Evolutionary conservation across 2,329 filamentous ascomycete genomes (phyloP).

Genomic region (Laburnicola sp.): DNA sequence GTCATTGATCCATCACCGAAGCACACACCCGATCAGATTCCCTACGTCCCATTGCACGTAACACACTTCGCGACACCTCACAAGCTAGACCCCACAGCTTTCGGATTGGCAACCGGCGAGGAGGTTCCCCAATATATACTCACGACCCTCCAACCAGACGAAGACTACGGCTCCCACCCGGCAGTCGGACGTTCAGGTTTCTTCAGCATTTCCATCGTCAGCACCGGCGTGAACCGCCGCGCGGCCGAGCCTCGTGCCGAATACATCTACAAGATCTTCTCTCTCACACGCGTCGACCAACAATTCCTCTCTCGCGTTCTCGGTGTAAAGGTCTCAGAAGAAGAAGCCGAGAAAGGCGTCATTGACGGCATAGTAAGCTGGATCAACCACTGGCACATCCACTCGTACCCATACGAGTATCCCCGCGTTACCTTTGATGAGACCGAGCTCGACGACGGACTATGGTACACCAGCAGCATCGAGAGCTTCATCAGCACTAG

Average conservation of each 20-base stretch:
- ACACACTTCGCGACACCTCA: conserved; percentile 83
- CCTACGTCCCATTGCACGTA: conserved; percentile 84
- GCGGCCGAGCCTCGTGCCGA: conserved; percentile 45
- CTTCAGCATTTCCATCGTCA: conserved; percentile 80
- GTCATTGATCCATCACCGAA: conserved; percentile 48
- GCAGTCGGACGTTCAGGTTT: conserved; percentile 60
- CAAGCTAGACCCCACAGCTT: conserved; percentile 70
- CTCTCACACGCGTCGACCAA: conserved; percentile 53
- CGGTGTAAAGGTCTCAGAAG: conserved; percentile 40
- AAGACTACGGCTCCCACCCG: conserved; percentile 54
- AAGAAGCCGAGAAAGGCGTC: conserved; percentile 36
- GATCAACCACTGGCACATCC: conserved; percentile 63
- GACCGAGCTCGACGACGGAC: conserved; percentile 63
- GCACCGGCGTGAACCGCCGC: conserved; percentile 62
- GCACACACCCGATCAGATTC: conserved; percentile 71
- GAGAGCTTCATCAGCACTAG: conserved; percentile 92
- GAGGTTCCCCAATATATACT: conserved; percentile 73
- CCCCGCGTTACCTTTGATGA: conserved; percentile 88
- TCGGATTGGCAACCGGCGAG: conserved; percentile 64
- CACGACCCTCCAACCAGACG: conserved; percentile 72
- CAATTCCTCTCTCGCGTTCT: conserved; percentile 56
- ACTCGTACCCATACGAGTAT: conserved; percentile 83
- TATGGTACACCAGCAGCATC: conserved; percentile 73
- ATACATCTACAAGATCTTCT: conserved; percentile 70
- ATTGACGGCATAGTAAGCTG: conserved; percentile 37